Conservation (phyloP, 345 rosid species). For the Salix suchowensis region DNA sequence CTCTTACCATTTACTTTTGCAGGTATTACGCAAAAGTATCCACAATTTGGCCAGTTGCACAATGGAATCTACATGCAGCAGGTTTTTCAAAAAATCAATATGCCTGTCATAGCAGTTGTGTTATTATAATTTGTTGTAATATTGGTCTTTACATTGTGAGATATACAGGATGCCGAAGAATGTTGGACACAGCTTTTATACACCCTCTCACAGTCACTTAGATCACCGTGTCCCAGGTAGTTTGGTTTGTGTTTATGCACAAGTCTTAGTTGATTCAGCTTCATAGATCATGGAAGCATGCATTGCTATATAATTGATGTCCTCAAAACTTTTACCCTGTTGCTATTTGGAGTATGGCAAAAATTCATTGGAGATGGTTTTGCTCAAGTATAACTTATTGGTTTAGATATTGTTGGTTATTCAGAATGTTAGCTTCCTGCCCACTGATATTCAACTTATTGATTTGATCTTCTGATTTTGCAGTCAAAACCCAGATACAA, state of each 20-base stretch:
- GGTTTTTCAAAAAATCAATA: conserved; percentile 33
- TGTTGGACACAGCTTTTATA: conserved; percentile 95
- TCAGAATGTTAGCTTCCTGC: background rate
- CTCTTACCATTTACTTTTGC: conserved; percentile 21
- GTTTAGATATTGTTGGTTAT: background rate
- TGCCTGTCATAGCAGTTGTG: background rate
- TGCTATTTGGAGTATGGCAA: background rate
- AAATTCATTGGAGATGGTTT: background rate
- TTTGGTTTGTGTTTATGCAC: conserved; percentile 5
- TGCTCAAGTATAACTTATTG: background rate
- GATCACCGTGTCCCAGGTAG: conserved; percentile 55
- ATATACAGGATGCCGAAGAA: conserved; percentile 90
- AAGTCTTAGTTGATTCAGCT: background rate
- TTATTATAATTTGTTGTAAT: background rate
- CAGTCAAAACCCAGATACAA: conserved; percentile 66
- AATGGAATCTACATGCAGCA: conserved; percentile 96
- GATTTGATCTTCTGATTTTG: conserved; percentile 4
- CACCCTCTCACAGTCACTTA: conserved; percentile 86
- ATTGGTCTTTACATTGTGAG: conserved; percentile 12
- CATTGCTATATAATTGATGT: background rate
- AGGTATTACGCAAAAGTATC: conserved; percentile 89
- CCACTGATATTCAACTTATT: background rate
- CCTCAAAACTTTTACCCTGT: background rate
- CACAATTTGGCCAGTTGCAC: conserved; percentile 90
- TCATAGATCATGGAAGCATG: background rate